These are phyloP conservation scores for Alternaria viburni DNA, from an alignment of 2,329 filamentous ascomycete species.

Conservation along the genomic window DNA sequence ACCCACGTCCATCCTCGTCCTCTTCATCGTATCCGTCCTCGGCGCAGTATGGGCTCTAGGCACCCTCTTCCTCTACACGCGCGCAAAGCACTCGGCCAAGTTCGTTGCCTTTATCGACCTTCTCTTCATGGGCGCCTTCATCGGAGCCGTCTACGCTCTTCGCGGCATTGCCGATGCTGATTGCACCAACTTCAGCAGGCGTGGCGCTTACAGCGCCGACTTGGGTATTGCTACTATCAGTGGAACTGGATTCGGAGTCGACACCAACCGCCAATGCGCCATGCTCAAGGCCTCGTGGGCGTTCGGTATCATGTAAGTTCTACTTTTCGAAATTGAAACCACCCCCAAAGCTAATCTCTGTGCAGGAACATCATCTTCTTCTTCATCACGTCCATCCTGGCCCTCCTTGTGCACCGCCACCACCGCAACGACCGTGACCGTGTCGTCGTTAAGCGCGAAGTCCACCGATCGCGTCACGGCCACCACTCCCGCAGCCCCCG, in stretches of 20 bases:
- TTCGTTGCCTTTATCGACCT: slow-evolving; percentile 69
- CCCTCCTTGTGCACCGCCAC: slow-evolving; percentile 62
- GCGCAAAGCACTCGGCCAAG: slow-evolving; percentile 63
- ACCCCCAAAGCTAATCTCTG: slow-evolving; percentile 28
- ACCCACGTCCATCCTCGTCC: slow-evolving; percentile 65
- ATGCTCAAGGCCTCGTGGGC: slow-evolving; percentile 94
- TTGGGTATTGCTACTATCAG: slow-evolving; percentile 68
- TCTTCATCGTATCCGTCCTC: slow-evolving; percentile 69
- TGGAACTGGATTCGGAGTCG: slow-evolving; percentile 57
- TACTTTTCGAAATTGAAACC: background rate
- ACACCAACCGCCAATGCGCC: slow-evolving; percentile 77
- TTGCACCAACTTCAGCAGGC: slow-evolving; percentile 61
- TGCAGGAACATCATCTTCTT: slow-evolving; percentile 48
- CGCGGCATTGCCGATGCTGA: slow-evolving; percentile 65
- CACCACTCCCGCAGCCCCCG: slow-evolving; percentile 49
- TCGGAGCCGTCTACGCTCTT: slow-evolving; percentile 65
- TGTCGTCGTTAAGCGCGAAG: slow-evolving; percentile 61
- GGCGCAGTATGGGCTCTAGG: slow-evolving; percentile 66
- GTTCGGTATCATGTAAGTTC: slow-evolving; percentile 79
- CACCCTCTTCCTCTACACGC: slow-evolving; percentile 65
- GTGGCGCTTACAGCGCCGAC: slow-evolving; percentile 51
- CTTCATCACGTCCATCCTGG: slow-evolving; percentile 58
- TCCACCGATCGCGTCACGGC: slow-evolving; percentile 53
- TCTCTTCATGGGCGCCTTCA: slow-evolving; percentile 68
- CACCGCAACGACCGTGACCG: slow-evolving; percentile 55